Percentiles rank a stretch among this genome's conserved stretches.
Evolutionary conservation across 1,284 basidiomycete species (phyloP).

Genomic region (Hypsizygus ulmarius): DNA sequence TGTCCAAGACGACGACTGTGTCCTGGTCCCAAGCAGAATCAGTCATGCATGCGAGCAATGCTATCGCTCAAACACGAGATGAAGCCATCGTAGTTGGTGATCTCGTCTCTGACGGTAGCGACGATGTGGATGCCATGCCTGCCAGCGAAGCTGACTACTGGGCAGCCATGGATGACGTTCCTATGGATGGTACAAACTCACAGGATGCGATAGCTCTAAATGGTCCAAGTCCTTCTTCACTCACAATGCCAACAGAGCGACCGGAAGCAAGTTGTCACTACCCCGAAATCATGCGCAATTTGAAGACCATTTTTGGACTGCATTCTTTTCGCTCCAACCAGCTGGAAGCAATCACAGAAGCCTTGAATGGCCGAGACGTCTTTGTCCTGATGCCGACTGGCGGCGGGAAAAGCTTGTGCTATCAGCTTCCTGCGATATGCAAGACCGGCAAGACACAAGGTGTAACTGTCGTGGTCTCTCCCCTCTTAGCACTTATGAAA

Average conservation of each 20-base stretch:
- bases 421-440: slow-evolving; percentile 86
- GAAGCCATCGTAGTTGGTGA: not conserved
- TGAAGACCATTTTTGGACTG: slow-evolving; percentile 70
- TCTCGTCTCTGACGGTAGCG: not conserved
- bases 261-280: slow-evolving; percentile 42
- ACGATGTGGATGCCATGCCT: slow-evolving; percentile 14
- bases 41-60: too few species aligned
- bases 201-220: slow-evolving; percentile 3
- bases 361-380: slow-evolving; percentile 81
- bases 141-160: slow-evolving; percentile 22
- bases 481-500: slow-evolving; percentile 86
- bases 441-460: slow-evolving; percentile 68
- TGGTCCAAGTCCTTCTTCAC: not conserved
- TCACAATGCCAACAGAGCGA: not conserved
- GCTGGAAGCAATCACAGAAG: slow-evolving; percentile 82
- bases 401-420: slow-evolving; percentile 90
- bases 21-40: too few species aligned
- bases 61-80: too few species aligned
- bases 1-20: too few species aligned
- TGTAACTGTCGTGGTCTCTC: slow-evolving; percentile 91
- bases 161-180: slow-evolving; percentile 20
- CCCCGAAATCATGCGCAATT: slow-evolving; percentile 57
- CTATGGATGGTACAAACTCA: slow-evolving; percentile 17
- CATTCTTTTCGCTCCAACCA: slow-evolving; percentile 80
- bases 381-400: slow-evolving; percentile 98